Conservation (phyloP, 164 flowering plant species). For the Annona squamosa region DNA sequence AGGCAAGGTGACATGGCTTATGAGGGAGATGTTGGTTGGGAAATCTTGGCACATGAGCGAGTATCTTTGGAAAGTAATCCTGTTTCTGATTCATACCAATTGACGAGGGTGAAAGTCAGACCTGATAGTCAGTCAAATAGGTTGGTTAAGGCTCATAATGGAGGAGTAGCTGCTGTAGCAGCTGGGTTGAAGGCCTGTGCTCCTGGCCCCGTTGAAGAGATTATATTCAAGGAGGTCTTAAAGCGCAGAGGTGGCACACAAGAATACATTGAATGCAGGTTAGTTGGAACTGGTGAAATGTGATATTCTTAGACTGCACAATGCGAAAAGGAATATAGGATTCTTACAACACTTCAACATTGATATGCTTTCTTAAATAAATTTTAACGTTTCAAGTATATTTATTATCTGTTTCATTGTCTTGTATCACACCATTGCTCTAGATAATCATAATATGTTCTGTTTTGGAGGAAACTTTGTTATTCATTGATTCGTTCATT, state of each 20-base stretch:
- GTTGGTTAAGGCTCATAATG: constrained; percentile 43
- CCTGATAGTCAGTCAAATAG: constrained; percentile 27
- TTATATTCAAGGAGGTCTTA: constrained; percentile 80
- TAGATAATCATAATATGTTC: too few relatives aligned
- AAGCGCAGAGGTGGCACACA: constrained; percentile 92
- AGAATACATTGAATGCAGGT: constrained; percentile 94
- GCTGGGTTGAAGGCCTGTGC: constrained; percentile 84
- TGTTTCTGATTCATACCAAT: constrained; percentile 22
- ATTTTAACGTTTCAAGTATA: too few relatives aligned
- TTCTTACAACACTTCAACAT: too few relatives aligned
- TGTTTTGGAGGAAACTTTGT: too few relatives aligned
- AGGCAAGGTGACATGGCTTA: constrained; percentile 93
- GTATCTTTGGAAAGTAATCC: constrained; percentile 25
- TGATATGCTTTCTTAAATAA: too few relatives aligned
- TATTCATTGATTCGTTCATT: too few relatives aligned
- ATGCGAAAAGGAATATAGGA: too few relatives aligned
- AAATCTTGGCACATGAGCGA: constrained; percentile 45
- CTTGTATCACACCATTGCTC: too few relatives aligned
- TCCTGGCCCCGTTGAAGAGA: constrained; percentile 74
- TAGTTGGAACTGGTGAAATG: constrained; percentile 13
- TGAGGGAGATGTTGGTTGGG: constrained; percentile 95
- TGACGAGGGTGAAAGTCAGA: constrained; percentile 33
- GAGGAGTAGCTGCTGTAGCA: constrained; percentile 68
- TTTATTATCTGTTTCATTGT: too few relatives aligned
- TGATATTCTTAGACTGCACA: not conserved